A percentile compares a stretch with the other conserved stretches of the same genome.
phyloP scores from a whole-genome alignment of 2,329 filamentous ascomycete species.

The Fusarium miscanthi region DNA sequence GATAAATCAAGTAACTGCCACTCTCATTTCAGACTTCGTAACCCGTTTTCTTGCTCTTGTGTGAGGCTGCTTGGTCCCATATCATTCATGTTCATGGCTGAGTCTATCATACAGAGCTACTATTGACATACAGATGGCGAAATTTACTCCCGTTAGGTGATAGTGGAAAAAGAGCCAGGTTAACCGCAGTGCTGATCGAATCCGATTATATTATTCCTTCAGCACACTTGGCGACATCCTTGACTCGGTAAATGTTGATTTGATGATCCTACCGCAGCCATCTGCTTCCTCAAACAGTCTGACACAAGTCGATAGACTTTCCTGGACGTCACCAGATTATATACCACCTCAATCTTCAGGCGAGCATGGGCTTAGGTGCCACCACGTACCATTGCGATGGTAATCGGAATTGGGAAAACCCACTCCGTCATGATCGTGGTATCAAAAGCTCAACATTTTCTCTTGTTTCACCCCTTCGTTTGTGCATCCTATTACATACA shows the following conservation, averaged over 20 bases:
- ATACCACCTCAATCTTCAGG: neutral
- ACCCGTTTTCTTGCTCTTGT: neutral
- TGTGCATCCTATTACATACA: neutral
- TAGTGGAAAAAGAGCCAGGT: neutral
- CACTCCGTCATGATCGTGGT: neutral
- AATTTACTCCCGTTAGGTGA: too few relatives aligned
- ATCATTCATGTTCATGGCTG: neutral
- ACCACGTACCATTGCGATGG: neutral
- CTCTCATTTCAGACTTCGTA: neutral
- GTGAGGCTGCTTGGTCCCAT: neutral
- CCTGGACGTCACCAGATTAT: neutral
- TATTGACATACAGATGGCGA: neutral
- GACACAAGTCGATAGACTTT: neutral
- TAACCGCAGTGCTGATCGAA: neutral
- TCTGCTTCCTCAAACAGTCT: neutral
- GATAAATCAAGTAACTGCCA: neutral
- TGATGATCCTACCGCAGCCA: neutral
- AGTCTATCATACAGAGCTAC: neutral
- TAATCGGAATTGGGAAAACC: neutral
- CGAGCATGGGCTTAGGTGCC: neutral
- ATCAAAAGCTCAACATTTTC: neutral
- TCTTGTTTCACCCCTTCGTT: neutral
- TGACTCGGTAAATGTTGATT: neutral
- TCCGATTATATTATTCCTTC: neutral
- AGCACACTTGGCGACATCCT: neutral